Conservation (phyloP, 441 rosid species). For the Kokia cookei region DNA sequence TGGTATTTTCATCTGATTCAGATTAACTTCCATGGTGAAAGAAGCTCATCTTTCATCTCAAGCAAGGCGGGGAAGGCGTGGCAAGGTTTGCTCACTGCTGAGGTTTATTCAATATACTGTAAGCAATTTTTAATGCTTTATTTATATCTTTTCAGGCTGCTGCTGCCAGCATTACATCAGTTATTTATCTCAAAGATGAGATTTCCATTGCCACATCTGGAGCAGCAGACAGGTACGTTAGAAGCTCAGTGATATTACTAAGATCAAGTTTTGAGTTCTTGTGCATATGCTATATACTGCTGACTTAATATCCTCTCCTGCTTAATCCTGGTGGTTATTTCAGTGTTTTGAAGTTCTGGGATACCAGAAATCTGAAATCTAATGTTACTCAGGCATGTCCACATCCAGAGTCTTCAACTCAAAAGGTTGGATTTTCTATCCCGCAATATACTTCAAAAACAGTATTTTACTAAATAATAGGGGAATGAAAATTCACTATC, state of each 20-base stretch:
- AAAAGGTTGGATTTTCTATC: slow-evolving; percentile 38
- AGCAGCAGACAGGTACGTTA: slow-evolving; percentile 71
- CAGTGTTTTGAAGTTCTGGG: slow-evolving; percentile 88
- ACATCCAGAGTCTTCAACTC: slow-evolving; percentile 37
- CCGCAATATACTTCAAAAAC: background rate
- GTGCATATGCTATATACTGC: background rate
- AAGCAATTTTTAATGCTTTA: background rate
- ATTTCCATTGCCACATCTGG: slow-evolving; percentile 80
- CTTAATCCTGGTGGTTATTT: slow-evolving; percentile 12
- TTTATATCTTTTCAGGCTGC: slow-evolving; percentile 47
- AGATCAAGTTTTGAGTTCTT: slow-evolving; percentile 6
- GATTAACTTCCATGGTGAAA: slow-evolving; percentile 56
- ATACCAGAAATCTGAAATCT: slow-evolving; percentile 64
- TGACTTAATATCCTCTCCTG: slow-evolving; percentile 2
- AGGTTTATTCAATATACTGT: background rate
- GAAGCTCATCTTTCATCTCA: slow-evolving; percentile 74
- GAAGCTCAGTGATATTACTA: background rate
- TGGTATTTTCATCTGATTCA: slow-evolving; percentile 18
- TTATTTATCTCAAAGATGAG: slow-evolving; percentile 80
- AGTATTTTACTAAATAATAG: background rate
- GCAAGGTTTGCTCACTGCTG: slow-evolving; percentile 45
- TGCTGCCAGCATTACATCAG: slow-evolving; percentile 81
- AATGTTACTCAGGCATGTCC: slow-evolving; percentile 61
- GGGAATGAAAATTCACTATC: background rate
- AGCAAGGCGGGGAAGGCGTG: slow-evolving; percentile 49